Base-by-base conservation (phyloP, 2,329 filamentous ascomycete genomes). In the Cyanodermella asteris region DNA sequence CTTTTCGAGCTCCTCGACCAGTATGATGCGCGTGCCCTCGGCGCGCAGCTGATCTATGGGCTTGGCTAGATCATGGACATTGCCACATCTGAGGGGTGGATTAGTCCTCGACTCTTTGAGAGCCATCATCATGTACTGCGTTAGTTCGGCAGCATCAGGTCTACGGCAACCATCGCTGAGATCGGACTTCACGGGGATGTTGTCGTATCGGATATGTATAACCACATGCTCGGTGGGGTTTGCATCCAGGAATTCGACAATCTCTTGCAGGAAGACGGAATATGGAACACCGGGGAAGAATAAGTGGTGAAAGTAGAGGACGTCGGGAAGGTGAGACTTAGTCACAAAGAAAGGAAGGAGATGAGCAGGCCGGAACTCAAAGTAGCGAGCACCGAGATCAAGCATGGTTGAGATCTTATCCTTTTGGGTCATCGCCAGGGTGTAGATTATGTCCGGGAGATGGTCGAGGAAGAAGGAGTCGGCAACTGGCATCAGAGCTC, bases 351-450 rank as follows among this genome's bases (percentile, higher is more conserved):
- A 43, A 2, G 42, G 39, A 36, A 58, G 54, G 25, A 56, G 49
- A 29, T 54, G 50, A 0, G 56, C 56, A 0, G 57, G 57, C 5
- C 57, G 43, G 34, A 60, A 61, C 38, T 61, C 58, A 26, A 61
- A 61, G 39, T 61, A 61, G 4, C 58, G 37, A 1, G 54, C 54
- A 1, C 56, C 57, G 18, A 60, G 45, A 19, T 39, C 39, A 24
- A 62, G 45, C 22, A 61, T 53, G 5, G 44, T 43, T 6, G 42
- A 34, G 1, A 61, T 40, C 3, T 37, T 40, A 32, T 61, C 55
- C 32, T 62, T 62, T 25, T 61, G 57, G 6, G 56, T 61, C 23
- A 61, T 49, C 29, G 56, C 51, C 2, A 61, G 45, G 5, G 52
- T 53, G 28, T 46, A 44, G 34, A 62, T 49, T 36, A 61, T 59